Conservation (phyloP, 1,284 basidiomycete species). For the Paramarasmius palmivorus region DNA sequence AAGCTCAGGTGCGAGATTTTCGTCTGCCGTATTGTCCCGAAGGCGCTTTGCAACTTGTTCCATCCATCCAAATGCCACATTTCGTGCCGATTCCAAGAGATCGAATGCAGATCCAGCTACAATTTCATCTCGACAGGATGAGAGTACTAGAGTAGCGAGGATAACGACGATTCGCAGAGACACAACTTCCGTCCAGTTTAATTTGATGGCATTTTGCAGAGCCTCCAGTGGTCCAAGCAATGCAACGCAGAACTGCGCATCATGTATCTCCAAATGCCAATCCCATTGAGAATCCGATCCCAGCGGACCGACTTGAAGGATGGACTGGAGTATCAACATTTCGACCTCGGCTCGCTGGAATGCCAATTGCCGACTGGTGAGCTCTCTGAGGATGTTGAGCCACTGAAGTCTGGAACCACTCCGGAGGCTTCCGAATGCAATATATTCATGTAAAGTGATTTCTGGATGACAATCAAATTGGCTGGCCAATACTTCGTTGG, state of each 20-base stretch:
- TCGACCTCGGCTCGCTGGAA: constrained; percentile 40
- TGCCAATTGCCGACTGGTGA: constrained; percentile 34
- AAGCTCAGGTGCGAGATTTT: too few species aligned
- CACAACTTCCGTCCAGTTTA: neutral
- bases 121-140: neutral
- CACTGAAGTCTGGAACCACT: constrained; percentile 46
- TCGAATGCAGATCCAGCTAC: too few species aligned
- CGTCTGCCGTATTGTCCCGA: too few species aligned
- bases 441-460: constrained; percentile 42
- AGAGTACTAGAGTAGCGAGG: neutral
- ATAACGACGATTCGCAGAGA: neutral
- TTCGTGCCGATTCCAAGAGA: too few species aligned
- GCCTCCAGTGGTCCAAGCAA: neutral
- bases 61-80: too few species aligned
- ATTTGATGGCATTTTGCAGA: neutral
- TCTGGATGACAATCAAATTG: constrained; percentile 38
- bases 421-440: constrained; percentile 42
- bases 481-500: constrained; percentile 43
- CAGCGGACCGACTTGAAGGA: constrained; percentile 40
- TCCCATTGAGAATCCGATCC: neutral
- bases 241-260: neutral
- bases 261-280: neutral
- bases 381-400: constrained; percentile 46
- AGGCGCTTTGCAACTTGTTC: too few species aligned
- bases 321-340: constrained; percentile 38